Percentiles rank a stretch among this genome's conserved stretches.
These are phyloP conservation scores for Eucalyptus victrix DNA, from an alignment of 345 rosid genomes.

Conservation along the genomic window DNA sequence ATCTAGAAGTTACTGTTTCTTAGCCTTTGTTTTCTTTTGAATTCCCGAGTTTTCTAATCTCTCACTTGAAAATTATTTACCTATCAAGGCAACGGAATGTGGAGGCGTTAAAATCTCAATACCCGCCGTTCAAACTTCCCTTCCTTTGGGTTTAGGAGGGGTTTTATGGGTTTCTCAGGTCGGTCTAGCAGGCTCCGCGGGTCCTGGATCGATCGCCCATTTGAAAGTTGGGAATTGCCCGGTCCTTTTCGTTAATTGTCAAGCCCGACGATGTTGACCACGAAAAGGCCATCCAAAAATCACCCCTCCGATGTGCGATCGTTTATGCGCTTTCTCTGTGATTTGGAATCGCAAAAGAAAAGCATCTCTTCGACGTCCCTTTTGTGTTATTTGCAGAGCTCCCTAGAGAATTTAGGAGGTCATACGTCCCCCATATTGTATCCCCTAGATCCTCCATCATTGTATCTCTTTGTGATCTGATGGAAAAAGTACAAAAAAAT, in stretches of 20 bases:
- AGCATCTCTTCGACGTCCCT: neutral
- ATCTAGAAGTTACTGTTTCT: neutral
- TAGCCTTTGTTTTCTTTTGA: neutral
- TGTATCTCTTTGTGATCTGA: fast-evolving
- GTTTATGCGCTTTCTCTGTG: neutral
- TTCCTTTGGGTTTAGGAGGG: neutral
- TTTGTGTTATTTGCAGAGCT: neutral
- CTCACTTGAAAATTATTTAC: neutral
- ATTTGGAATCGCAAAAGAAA: neutral
- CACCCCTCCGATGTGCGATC: neutral
- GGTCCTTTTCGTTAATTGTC: neutral
- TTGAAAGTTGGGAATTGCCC: fast-evolving
- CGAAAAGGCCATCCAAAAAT: fast-evolving
- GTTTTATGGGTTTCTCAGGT: neutral
- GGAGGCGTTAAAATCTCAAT: neutral
- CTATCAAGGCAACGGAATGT: neutral
- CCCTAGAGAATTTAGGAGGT: neutral
- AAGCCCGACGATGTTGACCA: neutral
- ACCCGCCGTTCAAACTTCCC: neutral
- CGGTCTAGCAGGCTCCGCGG: neutral
- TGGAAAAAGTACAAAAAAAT: fast-evolving
- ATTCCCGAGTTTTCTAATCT: neutral
- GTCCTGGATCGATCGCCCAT: neutral
- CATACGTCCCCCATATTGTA: neutral
- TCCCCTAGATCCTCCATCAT: neutral